These are phyloP conservation scores for Debaryomyces sp. DNA, from an alignment of 1,139 yeast species.

Conservation along the genomic window DNA sequence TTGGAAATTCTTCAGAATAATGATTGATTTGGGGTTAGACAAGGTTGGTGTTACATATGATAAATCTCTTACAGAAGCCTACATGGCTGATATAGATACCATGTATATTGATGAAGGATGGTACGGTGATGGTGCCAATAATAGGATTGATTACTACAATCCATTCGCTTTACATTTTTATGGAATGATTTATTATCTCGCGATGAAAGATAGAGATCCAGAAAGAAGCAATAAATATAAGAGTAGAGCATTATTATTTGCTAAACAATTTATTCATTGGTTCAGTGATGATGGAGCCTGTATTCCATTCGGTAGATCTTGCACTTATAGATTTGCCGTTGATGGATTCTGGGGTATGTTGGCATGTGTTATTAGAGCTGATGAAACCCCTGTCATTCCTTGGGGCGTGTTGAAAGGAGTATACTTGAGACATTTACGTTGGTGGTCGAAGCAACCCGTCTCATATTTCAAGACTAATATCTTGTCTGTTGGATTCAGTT, in stretches of 20 bases:
- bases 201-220: constrained; percentile 15
- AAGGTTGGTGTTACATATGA: constrained; percentile 20
- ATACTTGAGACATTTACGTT: constrained; percentile 23
- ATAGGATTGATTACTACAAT: constrained; percentile 28
- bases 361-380: constrained; percentile 19
- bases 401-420: constrained; percentile 27
- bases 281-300: constrained; percentile 25
- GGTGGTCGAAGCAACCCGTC: constrained; percentile 30
- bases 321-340: constrained; percentile 29
- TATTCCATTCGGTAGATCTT: constrained; percentile 28
- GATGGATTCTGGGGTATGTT: constrained; percentile 29
- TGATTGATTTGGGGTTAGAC: constrained; percentile 25
- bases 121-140: constrained; percentile 28
- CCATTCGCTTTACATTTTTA: constrained; percentile 31
- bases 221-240: constrained; percentile 15
- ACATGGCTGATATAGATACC: constrained; percentile 21
- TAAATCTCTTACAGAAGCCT: constrained; percentile 13
- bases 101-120: constrained; percentile 28
- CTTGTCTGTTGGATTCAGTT: constrained; percentile 26
- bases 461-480: constrained; percentile 18
- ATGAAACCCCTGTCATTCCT: constrained; percentile 12
- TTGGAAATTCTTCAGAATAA: constrained; percentile 29
- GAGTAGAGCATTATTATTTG: constrained; percentile 22
- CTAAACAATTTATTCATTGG: constrained; percentile 22
- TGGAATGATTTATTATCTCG: constrained; percentile 22